Evolutionary conservation across 106 monocot genomes (phyloP).

Genomic region (Triglochin maritima): DNA sequence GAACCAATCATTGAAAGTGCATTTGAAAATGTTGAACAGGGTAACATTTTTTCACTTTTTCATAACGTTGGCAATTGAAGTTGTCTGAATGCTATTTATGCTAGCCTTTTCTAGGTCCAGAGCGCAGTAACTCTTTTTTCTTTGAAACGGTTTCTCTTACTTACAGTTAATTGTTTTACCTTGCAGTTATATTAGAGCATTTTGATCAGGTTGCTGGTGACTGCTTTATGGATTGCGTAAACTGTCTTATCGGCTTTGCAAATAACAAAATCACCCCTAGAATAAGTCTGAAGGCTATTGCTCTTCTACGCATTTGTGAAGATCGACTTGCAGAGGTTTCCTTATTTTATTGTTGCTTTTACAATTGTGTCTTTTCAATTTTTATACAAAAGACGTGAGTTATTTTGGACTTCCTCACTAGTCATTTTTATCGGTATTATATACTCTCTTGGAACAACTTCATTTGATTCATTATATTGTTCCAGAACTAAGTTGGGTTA

Average conservation of each 20-base stretch:
- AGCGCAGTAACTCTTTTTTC: background rate
- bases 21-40: slow-evolving; percentile 99
- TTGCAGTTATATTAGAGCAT: slow-evolving; percentile 94
- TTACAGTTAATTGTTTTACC: slow-evolving; percentile 9
- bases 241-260: slow-evolving; percentile 93
- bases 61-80: background rate
- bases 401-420: background rate
- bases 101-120: background rate
- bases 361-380: background rate
- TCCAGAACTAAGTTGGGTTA: no score
- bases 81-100: no score
- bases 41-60: slow-evolving; percentile 13
- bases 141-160: slow-evolving; percentile 4
- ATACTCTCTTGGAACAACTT: no score
- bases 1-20: slow-evolving; percentile 91
- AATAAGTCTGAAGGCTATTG: slow-evolving; percentile 98
- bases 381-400: background rate
- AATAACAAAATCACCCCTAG: slow-evolving; percentile 80
- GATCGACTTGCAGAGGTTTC: slow-evolving; percentile 96
- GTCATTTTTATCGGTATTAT: no score
- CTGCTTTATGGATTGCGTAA: slow-evolving; percentile 99
- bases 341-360: background rate
- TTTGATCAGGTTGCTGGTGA: slow-evolving; percentile 99
- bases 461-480: no score
- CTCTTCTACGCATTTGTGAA: slow-evolving; percentile 94